Base-by-base conservation (phyloP, 176 grass and related monocot species). In the Cenchrus fungigraminus region DNA sequence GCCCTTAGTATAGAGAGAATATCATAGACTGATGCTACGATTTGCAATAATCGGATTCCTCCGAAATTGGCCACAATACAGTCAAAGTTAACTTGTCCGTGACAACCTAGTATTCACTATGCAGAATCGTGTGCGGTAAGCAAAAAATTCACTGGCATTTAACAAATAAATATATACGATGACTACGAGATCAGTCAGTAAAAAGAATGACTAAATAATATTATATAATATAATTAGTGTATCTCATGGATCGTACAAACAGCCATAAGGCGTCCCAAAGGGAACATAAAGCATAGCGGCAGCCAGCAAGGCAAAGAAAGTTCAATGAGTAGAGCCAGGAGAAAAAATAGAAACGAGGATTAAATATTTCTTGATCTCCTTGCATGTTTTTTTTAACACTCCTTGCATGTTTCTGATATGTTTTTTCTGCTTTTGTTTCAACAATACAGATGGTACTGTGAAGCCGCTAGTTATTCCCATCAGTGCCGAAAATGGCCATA, bases 131-230 rank as follows among this genome's bases (percentile, higher is more conserved):
- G 57, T 5, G 17, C 5, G 22, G 17, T 6, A 20, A 5, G 19
- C 9, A 12, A n/a, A 73, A 79, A 34, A 6, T 9, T 6, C 7
- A 84, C 9, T 7, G 5, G 17, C 62, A 73, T 80, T 74, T 43
- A 69, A 59, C 25, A 68, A 57, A 19, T 6, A 32, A 75, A 55
- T 37, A 75, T 46, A 67, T 46, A 68, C 14, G 56, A 76, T 43
- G 20, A 42, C 31, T n/a, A 68, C 1, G 45, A 12, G 10, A 68
- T 43, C 3, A 77, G 55, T 87, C 5, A 77, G 64, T 87, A 19
- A 90, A 90, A 90, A 90, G 83, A 90, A 90, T 90, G 79, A 57
- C 58, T 71, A 82, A 80, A 81, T 85, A 68, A 79, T 77, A 60
- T 15, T 59, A 60, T 49, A 82, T 61, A 83, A 86, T 85, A 85